phyloP scores from a whole-genome alignment of 768 basidiomycete species.

The Suillus weaverae region DNA sequence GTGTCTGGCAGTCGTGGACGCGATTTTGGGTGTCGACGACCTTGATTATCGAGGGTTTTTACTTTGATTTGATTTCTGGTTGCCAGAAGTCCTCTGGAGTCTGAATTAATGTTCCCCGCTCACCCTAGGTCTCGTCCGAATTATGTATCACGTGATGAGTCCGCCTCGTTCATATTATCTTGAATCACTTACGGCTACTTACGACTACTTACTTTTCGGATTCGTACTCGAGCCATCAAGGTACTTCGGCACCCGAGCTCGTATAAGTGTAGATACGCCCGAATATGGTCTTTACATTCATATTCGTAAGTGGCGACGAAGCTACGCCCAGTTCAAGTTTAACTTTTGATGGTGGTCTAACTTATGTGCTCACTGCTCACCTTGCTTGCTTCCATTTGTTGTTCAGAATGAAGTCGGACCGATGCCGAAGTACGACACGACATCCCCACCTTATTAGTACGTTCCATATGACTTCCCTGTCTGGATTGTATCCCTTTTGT shows the following conservation, averaged over 20 bases:
- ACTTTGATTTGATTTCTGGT: background rate
- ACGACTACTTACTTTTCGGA: no score
- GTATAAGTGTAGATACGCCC: no score
- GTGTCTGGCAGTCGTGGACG: background rate
- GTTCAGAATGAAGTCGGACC: background rate
- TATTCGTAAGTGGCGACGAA: constrained; percentile 1
- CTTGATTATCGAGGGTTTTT: background rate
- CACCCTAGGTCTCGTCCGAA: background rate
- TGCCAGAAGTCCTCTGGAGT: background rate
- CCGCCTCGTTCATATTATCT: background rate
- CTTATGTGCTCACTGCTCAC: background rate
- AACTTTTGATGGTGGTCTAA: background rate
- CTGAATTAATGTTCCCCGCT: background rate
- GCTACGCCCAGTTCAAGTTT: background rate
- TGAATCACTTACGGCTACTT: no score
- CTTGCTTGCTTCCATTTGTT: background rate
- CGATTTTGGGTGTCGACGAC: no score
- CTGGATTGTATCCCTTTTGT: background rate
- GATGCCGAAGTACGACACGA: background rate
- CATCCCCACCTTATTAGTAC: background rate
- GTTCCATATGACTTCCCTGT: background rate
- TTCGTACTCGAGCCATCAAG: no score
- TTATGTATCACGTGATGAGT: background rate
- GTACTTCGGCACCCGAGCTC: no score
- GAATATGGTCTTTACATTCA: background rate